Evolutionary conservation across 1,139 yeast species (phyloP).

Genomic region (Pichia sp.): DNA sequence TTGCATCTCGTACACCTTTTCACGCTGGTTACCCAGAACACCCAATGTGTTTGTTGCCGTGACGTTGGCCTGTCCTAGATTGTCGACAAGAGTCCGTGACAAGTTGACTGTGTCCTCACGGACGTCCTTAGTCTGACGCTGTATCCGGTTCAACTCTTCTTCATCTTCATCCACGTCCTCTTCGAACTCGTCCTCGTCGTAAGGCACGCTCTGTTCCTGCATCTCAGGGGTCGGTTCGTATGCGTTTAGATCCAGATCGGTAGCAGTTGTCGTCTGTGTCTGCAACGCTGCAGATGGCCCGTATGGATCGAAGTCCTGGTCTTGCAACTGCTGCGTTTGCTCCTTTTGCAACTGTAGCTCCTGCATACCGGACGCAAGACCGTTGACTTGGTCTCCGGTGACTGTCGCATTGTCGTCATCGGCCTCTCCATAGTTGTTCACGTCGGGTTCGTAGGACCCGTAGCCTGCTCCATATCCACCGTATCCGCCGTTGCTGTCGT

Average conservation of each 20-base stretch:
- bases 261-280: slow-evolving; percentile 18
- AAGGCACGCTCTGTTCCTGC: slow-evolving; percentile 22
- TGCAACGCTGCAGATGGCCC: slow-evolving; percentile 15
- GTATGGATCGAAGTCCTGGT: slow-evolving; percentile 19
- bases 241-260: slow-evolving; percentile 27
- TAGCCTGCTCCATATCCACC: slow-evolving; percentile 3
- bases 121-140: slow-evolving; percentile 63
- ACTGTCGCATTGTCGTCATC: slow-evolving; percentile 7
- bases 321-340: slow-evolving; percentile 1
- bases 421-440: slow-evolving; percentile 10
- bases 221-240: slow-evolving; percentile 32
- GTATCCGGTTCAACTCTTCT: slow-evolving; percentile 80
- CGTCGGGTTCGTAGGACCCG: slow-evolving; percentile 4
- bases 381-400: slow-evolving; percentile 5
- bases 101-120: slow-evolving; percentile 77
- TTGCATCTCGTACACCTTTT: slow-evolving; percentile 75
- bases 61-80: slow-evolving; percentile 91
- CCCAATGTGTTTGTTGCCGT: slow-evolving; percentile 88
- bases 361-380: slow-evolving; percentile 12
- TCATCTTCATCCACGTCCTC: slow-evolving; percentile 75
- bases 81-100: slow-evolving; percentile 78
- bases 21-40: slow-evolving; percentile 89
- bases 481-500: neutral
- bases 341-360: slow-evolving; percentile 17
- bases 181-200: slow-evolving; percentile 27